Conservation (phyloP, 2,329 filamentous ascomycete genomes). For the Claviceps quebecensis region DNA sequence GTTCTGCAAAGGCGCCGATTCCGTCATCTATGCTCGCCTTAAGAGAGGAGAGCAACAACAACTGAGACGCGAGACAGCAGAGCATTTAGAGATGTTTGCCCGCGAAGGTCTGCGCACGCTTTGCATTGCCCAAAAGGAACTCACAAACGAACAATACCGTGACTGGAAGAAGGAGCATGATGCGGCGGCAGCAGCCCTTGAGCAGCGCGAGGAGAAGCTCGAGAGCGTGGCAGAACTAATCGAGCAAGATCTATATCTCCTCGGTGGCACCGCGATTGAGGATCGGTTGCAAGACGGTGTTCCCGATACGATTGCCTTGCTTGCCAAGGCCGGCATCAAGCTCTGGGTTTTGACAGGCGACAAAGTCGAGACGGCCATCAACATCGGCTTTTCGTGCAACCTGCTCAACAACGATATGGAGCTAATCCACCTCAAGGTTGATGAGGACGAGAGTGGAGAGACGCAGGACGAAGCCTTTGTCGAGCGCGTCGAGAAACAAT, state of each 20-base stretch:
- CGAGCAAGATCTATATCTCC: slow-evolving; percentile 72
- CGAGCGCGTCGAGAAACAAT: slow-evolving; percentile 48
- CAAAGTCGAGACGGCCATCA: slow-evolving; percentile 98
- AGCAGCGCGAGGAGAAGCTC: slow-evolving; percentile 81
- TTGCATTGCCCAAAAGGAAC: slow-evolving; percentile 74
- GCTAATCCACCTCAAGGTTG: slow-evolving; percentile 74
- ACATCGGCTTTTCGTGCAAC: slow-evolving; percentile 98
- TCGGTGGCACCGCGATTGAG: slow-evolving; percentile 94
- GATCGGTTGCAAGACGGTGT: slow-evolving; percentile 94
- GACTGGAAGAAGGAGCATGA: slow-evolving; percentile 81
- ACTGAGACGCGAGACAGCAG: slow-evolving; percentile 68
- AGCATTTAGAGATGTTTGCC: slow-evolving; percentile 94
- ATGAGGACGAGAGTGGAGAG: slow-evolving; percentile 50
- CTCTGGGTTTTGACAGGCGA: slow-evolving; percentile 97
- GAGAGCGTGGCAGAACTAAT: slow-evolving; percentile 82
- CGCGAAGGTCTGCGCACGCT: slow-evolving; percentile 88
- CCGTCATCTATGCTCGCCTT: slow-evolving; percentile 87
- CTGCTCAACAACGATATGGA: slow-evolving; percentile 97
- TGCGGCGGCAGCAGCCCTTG: slow-evolving; percentile 66
- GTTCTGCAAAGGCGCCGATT: slow-evolving; percentile 96
- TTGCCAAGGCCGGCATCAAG: slow-evolving; percentile 91
- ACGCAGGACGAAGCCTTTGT: slow-evolving; percentile 35
- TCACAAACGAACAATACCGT: slow-evolving; percentile 71
- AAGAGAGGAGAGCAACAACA: slow-evolving; percentile 75
- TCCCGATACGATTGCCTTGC: slow-evolving; percentile 82